Conservation (phyloP, 2,329 filamentous ascomycete species). For the Ampelomyces quisqualis region DNA sequence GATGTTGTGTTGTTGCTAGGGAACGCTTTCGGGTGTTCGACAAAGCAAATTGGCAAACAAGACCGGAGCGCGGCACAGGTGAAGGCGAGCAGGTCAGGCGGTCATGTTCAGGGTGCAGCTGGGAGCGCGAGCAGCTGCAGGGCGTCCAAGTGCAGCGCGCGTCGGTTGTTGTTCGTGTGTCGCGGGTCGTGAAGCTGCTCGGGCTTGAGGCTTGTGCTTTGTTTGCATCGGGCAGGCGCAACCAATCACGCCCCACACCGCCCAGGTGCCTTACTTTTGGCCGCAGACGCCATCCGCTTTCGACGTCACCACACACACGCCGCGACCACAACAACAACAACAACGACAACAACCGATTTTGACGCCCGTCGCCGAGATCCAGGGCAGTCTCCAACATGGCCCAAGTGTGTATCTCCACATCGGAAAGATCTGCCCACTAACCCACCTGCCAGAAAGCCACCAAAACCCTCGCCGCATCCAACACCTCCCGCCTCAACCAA, state of each 20-base stretch:
- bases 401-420: background rate
- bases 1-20: constrained; percentile 35
- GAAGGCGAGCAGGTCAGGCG: constrained; percentile 11
- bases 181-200: constrained; percentile 16
- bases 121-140: constrained; percentile 12
- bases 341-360: background rate
- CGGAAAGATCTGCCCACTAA: background rate
- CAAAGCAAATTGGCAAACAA: constrained; percentile 44
- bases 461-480: constrained; percentile 71
- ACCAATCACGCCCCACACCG: constrained; percentile 5
- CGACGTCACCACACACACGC: constrained; percentile 17
- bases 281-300: constrained; percentile 4
- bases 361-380: too few species aligned
- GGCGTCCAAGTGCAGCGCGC: constrained; percentile 6
- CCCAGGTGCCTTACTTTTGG: constrained; percentile 5
- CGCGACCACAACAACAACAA: too few species aligned
- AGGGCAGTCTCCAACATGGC: background rate
- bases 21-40: constrained; percentile 39
- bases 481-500: constrained; percentile 72
- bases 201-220: constrained; percentile 27
- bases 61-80: constrained; percentile 18
- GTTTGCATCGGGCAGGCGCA: too few species aligned
- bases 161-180: constrained; percentile 12
- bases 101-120: constrained; percentile 16
- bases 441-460: constrained; percentile 49